Percentiles rank a stretch among this genome's conserved stretches.
Conservation (phyloP, 2,329 filamentous ascomycete species). For the Amphichorda felina region DNA sequence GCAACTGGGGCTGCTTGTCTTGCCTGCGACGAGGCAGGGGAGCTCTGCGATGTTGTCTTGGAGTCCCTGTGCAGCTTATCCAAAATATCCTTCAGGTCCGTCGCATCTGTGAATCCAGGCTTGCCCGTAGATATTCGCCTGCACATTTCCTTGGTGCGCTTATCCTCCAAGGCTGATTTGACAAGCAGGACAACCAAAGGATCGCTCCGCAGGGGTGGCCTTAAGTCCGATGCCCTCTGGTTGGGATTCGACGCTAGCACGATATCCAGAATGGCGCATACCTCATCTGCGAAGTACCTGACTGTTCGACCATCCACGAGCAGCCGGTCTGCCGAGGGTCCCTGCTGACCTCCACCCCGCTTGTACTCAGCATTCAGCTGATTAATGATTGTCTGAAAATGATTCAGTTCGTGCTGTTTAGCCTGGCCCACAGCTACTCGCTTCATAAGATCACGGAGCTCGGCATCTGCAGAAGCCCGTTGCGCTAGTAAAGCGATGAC, state of each 20-base stretch:
- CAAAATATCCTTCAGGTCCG: slow-evolving; percentile 39
- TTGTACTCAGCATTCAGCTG: slow-evolving; percentile 55
- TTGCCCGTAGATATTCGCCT: slow-evolving; percentile 39
- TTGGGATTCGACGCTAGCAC: slow-evolving; percentile 46
- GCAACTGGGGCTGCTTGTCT: not conserved
- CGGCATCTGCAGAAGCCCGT: slow-evolving; percentile 59
- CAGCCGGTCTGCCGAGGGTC: slow-evolving; percentile 41
- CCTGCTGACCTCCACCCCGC: slow-evolving; percentile 35
- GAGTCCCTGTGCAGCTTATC: slow-evolving; percentile 34
- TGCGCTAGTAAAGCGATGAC: slow-evolving; percentile 73
- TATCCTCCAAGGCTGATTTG: slow-evolving; percentile 43
- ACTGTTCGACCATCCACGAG: slow-evolving; percentile 43
- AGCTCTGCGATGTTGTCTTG: slow-evolving; percentile 15
- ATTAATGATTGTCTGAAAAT: slow-evolving; percentile 73
- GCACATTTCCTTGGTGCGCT: slow-evolving; percentile 35
- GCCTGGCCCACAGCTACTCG: slow-evolving; percentile 68
- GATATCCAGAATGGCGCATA: slow-evolving; percentile 44
- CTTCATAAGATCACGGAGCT: slow-evolving; percentile 71
- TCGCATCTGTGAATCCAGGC: slow-evolving; percentile 38
- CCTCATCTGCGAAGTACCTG: slow-evolving; percentile 48
- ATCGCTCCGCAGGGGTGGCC: slow-evolving; percentile 41
- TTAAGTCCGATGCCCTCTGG: slow-evolving; percentile 39
- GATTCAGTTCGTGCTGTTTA: slow-evolving; percentile 55
- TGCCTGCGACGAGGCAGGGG: no score
- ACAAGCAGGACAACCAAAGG: slow-evolving; percentile 44